Evolutionary conservation across 371 early-diverging fungal species (phyloP), one percentile per base, ranked within the genome.

Genomic region (Apophysomyces trapeziformis): DNA sequence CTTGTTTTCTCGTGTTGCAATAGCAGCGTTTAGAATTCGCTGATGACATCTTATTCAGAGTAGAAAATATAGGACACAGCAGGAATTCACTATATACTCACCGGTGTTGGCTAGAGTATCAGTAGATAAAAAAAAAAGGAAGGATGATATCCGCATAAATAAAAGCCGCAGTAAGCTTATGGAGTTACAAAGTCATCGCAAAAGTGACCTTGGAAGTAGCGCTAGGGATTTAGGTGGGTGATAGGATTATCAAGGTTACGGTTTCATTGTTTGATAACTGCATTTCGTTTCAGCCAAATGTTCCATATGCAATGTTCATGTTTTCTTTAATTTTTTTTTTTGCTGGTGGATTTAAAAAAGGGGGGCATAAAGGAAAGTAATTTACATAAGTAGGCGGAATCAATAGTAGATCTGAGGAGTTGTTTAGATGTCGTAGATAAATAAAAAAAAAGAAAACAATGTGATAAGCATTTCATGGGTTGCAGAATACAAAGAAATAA

Each of bases 361-460:
- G 21, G 21, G 54, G 54, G 54, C 54, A 50, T 50, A 50, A 50
- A 50, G 54, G 54, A 50, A 50, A 50, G 54, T 50, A 50, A 50
- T 50, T 50, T 64, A 64, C 64, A 64, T 57, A 47, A 62, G 38
- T 56, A 63, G 56, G 56, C 56, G 56, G 41, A 50, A 50, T n/a
- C 54, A 36, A 26, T 26, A 26, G 64, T 64, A 57, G 44, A 57
- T 21, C 36, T 63, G 57, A 39, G 43, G 43, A 41, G 41, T 45
- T 36, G 32, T 63, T 35, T 50, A 38, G 47, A 18, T 63, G 32
- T 14, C 37, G 57, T 38, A 64, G 57, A 57, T 26, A 26, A 35
- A 54, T 38, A 43, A 57, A 57, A 57, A 41, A 39, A 64, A 35
- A 57, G 54, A 63, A 38, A 64, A 35, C 56, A 11, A 14, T 38